Base-by-base conservation (phyloP, 2,329 filamentous ascomycete genomes). In the Fusarium zealandicum region DNA sequence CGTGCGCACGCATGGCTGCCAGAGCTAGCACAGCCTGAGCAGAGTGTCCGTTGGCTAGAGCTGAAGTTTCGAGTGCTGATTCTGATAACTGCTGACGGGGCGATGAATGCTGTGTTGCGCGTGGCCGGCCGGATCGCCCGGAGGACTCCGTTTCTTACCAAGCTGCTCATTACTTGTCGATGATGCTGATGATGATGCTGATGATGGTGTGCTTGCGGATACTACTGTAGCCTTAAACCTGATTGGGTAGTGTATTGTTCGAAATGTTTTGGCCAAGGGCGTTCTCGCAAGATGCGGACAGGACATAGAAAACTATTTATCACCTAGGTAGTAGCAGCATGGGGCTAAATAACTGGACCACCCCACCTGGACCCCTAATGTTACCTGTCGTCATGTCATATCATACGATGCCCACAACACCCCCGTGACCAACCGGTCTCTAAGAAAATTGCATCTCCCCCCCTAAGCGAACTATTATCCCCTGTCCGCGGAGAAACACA, bases 71-170 rank as follows among this genome's bases (percentile, higher is more conserved):
- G 64, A 16, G 20, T 40, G 14, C 17, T 51, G 17, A 49, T 35
- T 8, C 37, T 57, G 2, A 46, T 42, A 20, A 54, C 45, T 32
- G 51, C 31, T 25, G 61, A 38, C n/a, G 53, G 51, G n/a, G 50
- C 54, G 17, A 62, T 36, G 9, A 59, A 33, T 16, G 38, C 35
- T 27, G 56, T 57, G 40, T 40, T 63, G 38, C 44, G 61, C 9
- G 51, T 45, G 31, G 47, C 53, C 2, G 55, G 30, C 10, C 56
- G 51, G 2, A 50, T 46, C 8, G 56, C 36, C 13, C 50, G 59
- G 36, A 66, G 51, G 27, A 54, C 52, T 13, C 50, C 27, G 16
- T 39, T 63, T 41, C 54, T 59, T 46, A 66, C 38, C n/a, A 61
- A 25, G 33, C 50, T 65, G 45, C 51, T 57, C 32, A 25, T 25